phyloP scores from a whole-genome alignment of 1,284 basidiomycete genomes.

The Fomitopsis schrenkii region DNA sequence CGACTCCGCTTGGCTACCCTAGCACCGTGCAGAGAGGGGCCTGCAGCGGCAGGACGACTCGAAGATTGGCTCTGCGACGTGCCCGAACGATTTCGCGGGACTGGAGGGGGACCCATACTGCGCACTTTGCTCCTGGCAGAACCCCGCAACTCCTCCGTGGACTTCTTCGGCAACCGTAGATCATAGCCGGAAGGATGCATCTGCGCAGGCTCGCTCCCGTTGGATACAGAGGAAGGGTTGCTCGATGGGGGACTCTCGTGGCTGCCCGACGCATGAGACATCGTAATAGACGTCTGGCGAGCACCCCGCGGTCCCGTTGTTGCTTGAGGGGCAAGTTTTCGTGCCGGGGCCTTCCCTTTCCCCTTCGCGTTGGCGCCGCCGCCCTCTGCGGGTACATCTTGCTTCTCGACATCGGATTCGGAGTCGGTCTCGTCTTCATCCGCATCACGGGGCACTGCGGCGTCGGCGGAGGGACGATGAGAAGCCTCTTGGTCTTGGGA shows the following conservation, averaged over 20 bases:
- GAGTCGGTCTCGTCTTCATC: no score
- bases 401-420: no score
- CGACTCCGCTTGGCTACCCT: background rate
- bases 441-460: no score
- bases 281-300: background rate
- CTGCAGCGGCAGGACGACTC: background rate
- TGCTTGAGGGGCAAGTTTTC: no score
- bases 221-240: no score
- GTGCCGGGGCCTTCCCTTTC: no score
- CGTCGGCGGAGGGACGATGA: no score
- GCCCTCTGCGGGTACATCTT: no score
- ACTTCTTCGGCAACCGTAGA: background rate
- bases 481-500: no score
- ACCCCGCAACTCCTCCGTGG: background rate
- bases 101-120: background rate
- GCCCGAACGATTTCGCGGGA: background rate
- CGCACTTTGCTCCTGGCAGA: background rate
- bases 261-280: background rate
- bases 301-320: background rate
- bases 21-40: background rate
- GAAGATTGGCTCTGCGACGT: background rate
- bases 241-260: background rate
- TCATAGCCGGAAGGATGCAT: background rate
- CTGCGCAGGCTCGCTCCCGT: background rate
- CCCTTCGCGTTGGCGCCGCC: no score